These are phyloP conservation scores for Diaporthe ampelina DNA, from an alignment of 2,329 filamentous ascomycete species.

Conservation along the genomic window DNA sequence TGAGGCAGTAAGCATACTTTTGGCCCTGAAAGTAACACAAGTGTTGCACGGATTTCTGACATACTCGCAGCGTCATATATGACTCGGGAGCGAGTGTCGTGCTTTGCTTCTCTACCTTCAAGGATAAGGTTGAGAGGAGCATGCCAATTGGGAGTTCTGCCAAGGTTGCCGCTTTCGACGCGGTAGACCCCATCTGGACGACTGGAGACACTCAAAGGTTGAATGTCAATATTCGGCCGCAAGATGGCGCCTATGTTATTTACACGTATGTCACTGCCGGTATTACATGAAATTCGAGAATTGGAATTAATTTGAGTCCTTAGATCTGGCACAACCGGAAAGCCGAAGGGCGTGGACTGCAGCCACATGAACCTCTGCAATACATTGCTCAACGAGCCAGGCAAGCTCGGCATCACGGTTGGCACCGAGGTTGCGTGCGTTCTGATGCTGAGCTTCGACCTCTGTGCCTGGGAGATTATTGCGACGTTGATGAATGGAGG, in stretches of 20 bases:
- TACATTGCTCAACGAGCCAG: constrained; percentile 64
- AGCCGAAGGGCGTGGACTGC: constrained; percentile 71
- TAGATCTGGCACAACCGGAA: constrained; percentile 67
- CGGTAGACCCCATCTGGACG: constrained; percentile 34
- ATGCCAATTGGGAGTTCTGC: constrained; percentile 21
- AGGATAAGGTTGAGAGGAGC: constrained; percentile 34
- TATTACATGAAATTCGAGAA: too few species aligned
- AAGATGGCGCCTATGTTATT: constrained; percentile 62
- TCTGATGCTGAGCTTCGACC: constrained; percentile 72
- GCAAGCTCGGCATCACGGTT: constrained; percentile 62
- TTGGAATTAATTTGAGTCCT: background rate
- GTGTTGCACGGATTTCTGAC: constrained; percentile 45
- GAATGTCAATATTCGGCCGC: constrained; percentile 50
- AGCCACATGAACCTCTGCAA: constrained; percentile 69
- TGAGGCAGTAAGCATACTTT: constrained; percentile 65
- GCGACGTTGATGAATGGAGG: constrained; percentile 70
- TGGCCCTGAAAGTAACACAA: constrained; percentile 46
- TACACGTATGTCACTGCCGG: constrained; percentile 56
- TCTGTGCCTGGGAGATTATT: constrained; percentile 75
- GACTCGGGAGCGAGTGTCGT: constrained; percentile 31
- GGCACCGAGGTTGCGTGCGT: constrained; percentile 68
- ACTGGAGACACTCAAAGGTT: constrained; percentile 40
- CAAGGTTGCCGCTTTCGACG: constrained; percentile 29
- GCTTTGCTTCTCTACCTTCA: constrained; percentile 21
- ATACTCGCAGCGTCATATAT: constrained; percentile 22